Evolutionary conservation across 176 grass and related monocot genomes (phyloP).

Genomic region (Raddia guianensis): DNA sequence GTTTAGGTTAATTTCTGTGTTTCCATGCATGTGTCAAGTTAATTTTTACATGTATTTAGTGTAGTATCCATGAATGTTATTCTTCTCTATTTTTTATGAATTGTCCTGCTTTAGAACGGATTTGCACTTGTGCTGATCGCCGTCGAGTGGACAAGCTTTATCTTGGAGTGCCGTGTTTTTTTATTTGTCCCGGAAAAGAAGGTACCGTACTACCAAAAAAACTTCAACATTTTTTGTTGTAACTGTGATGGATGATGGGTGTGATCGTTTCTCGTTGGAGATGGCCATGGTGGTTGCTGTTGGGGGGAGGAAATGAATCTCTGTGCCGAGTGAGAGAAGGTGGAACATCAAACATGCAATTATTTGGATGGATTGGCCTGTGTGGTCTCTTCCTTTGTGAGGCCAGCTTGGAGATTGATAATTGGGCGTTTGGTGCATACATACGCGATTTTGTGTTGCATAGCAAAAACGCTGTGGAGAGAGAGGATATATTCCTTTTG

Average conservation of each 20-base stretch:
- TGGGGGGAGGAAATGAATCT: slow-evolving; percentile 34
- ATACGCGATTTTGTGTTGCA: not conserved
- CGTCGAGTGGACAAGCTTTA: not conserved
- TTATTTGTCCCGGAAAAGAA: not conserved
- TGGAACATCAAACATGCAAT: slow-evolving; percentile 17
- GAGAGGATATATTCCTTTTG: not conserved
- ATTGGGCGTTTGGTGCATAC: not conserved
- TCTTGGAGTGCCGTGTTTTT: slow-evolving; percentile 1
- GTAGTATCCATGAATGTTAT: not conserved
- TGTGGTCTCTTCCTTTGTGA: not conserved
- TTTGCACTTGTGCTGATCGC: not conserved
- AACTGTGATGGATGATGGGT: slow-evolving; percentile 2
- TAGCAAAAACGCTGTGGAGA: not conserved
- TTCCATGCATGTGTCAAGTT: not conserved
- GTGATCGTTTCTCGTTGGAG: slow-evolving; percentile 24
- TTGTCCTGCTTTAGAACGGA: not conserved
- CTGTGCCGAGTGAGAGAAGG: slow-evolving; percentile 1
- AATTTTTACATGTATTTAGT: not conserved
- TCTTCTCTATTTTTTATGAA: not conserved
- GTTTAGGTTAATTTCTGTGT: not conserved
- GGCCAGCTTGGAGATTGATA: not conserved
- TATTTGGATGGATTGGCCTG: not conserved
- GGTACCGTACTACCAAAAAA: not conserved
- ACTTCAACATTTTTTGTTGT: not conserved
- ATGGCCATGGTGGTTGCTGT: slow-evolving; percentile 20